Evolutionary conservation across 805 yeast genomes (phyloP), one percentile per base, ranked within the genome.

Genomic region (Myxozyma vanderwaltii): DNA sequence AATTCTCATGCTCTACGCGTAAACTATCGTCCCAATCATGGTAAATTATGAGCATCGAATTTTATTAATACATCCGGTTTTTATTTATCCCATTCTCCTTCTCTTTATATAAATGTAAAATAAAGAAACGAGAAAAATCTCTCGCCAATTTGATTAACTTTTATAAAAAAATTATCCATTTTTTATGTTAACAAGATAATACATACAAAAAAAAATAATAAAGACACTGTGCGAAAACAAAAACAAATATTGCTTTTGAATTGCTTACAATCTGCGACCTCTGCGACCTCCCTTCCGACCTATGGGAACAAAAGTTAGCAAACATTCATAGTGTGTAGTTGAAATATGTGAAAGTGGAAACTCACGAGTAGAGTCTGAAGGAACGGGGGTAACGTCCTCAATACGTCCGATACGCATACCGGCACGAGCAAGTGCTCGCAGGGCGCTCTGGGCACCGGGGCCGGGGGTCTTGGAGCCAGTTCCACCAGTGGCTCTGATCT

Each of bases 401-500:
- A 94, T 94, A 83, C 99, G 91, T 76, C 99, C 99, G 72, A 94
- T 94, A 87, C 96, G 91, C 82, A 94, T 85, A 80, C 99, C 99
- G 71, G 98, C 91, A 87, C 99, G 91, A 76, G 99, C 96, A 75
- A 90, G 81, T 76, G 96, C 96, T 86, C 96, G 89, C 77, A 90
- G 82, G 79, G 96, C 96, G 69, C 96, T 86, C 82, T 89, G 96
- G 84, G 96, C 96, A 88, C 96, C 96, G 29, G 77, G 96, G 17
- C 70, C 70, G 36, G 99, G 99, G 79, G 99, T 92, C 88, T 95
- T 94, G 81, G 98, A 88, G 81, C 90, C 90, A 74, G 99, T 94
- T 86, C 99, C 99, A 86, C 99, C 99, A 73, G 97, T 92, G 78
- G 97, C 99, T 90, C 99, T 91, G 81, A 94, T 86, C 86, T 94